Evolutionary conservation across 495 filamentous ascomycete genomes (phyloP).

Genomic region (Aspergillus indologenus): DNA sequence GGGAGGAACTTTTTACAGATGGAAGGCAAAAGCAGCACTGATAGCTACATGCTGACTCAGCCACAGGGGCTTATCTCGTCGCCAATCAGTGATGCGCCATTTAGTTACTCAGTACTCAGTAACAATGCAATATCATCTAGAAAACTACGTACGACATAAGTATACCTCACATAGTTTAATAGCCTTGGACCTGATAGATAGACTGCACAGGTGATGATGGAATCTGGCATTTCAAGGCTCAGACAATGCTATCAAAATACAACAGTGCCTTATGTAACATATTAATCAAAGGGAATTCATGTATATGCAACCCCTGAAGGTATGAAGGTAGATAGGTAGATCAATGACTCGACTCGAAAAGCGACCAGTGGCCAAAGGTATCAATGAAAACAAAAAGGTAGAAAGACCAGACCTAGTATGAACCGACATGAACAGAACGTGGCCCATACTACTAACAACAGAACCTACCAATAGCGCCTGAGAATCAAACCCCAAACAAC

Average conservation of each 20-base stretch:
- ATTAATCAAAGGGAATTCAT: too few species aligned
- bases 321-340: too few species aligned
- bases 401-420: background rate
- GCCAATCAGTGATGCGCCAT: background rate
- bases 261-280: too few species aligned
- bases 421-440: background rate
- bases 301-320: too few species aligned
- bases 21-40: too few species aligned
- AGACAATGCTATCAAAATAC: too few species aligned
- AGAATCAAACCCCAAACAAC: background rate
- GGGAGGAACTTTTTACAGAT: background rate
- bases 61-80: background rate
- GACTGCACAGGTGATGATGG: background rate
- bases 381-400: background rate
- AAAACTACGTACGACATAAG: too few species aligned
- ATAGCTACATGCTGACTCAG: background rate
- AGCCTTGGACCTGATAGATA: too few species aligned
- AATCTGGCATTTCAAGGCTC: too few species aligned
- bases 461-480: conserved; percentile 2
- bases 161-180: too few species aligned
- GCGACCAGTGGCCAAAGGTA: background rate
- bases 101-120: background rate
- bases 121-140: too few species aligned
- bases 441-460: too few species aligned
- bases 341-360: background rate